Base-by-base conservation (phyloP, 257 asterid genomes). In the Salvia miltiorrhiza region DNA sequence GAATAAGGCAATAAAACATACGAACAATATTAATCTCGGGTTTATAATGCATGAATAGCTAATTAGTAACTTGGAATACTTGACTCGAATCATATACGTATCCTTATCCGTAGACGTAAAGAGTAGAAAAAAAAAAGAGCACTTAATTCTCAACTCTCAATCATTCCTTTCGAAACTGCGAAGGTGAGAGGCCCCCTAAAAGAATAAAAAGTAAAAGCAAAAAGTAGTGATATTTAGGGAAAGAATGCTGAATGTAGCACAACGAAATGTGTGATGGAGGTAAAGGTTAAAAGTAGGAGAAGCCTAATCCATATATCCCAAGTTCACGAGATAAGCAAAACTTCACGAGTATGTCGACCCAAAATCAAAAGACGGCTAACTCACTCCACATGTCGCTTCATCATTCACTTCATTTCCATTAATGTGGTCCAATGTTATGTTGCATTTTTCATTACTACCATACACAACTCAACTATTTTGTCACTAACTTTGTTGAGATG, bases 331-430 rank as follows among this genome's bases (percentile, higher is more conserved):
- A 74, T 35, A 70, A 77, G 77, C 81, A 53, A 69, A 76, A 66
- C 86, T 80, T 85, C 90, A 85, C 90, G 90, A 80, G 90, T 77
- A 72, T 67, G 65, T 59, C 21, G 54, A n/a, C 43, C 49, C 67
- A 7, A 60, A 54, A 55, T 62, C 53, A 78, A 70, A 77, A 75
- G 84, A 80, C 84, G 81, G 78, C 75, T 72, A 30, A 12, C 32
- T 26, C 75, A 57, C 66, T 63, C 77, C 83, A 69, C 48, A 54
- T 72, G 71, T 57, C 77, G 3, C 33, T 11, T 19, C 65, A 67
- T 63, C 24, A 17, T 30, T 40, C 70, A 67, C 23, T 73, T 24
- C 41, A 67, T 21, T 73, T 24, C 20, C 23, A 53, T 69, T 21
- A 4, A 23, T 66, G 64, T 44, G 23, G 20, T 21, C 62, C 53